Conservation (phyloP, 164 flowering plant genomes). For the Nymphaea colorata region DNA sequence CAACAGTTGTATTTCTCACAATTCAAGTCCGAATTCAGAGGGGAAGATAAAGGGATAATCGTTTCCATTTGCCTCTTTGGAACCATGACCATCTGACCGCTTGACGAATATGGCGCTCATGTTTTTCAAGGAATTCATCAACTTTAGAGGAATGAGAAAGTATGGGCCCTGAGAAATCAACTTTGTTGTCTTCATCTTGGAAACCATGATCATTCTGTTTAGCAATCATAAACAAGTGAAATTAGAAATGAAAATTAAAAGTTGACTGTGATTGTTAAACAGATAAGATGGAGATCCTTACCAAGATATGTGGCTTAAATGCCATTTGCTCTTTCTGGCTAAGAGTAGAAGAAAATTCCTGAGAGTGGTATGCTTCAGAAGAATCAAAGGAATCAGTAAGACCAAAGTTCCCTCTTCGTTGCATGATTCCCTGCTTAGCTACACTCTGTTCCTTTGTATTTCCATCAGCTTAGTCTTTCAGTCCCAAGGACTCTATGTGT, state of each 20-base stretch:
- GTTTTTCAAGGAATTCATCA: too few relatives aligned
- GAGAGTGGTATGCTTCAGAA: slow-evolving; percentile 73
- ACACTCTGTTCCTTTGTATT: too few relatives aligned
- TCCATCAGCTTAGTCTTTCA: too few relatives aligned
- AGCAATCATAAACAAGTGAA: neutral
- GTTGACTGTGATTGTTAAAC: neutral
- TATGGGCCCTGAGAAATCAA: too few relatives aligned
- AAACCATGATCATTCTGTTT: slow-evolving; percentile 3
- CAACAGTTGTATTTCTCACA: too few relatives aligned
- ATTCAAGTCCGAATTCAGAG: too few relatives aligned
- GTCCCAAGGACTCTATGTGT: too few relatives aligned
- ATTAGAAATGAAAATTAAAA: neutral
- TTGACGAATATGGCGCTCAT: too few relatives aligned
- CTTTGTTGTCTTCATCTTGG: slow-evolving; percentile 56
- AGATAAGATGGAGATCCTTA: slow-evolving; percentile 9
- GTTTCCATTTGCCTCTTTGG: too few relatives aligned
- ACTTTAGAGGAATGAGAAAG: too few relatives aligned
- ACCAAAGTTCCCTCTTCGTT: slow-evolving; percentile 25
- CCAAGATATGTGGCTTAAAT: slow-evolving; percentile 39
- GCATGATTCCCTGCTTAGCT: too few relatives aligned
- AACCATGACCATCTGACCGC: too few relatives aligned
- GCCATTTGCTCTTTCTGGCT: slow-evolving; percentile 46
- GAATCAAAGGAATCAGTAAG: slow-evolving; percentile 80
- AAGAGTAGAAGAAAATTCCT: slow-evolving; percentile 49
- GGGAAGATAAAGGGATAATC: slow-evolving; percentile 7